Base-by-base conservation (phyloP, 2,329 filamentous ascomycete species). In the Penicillium brasilianum region DNA sequence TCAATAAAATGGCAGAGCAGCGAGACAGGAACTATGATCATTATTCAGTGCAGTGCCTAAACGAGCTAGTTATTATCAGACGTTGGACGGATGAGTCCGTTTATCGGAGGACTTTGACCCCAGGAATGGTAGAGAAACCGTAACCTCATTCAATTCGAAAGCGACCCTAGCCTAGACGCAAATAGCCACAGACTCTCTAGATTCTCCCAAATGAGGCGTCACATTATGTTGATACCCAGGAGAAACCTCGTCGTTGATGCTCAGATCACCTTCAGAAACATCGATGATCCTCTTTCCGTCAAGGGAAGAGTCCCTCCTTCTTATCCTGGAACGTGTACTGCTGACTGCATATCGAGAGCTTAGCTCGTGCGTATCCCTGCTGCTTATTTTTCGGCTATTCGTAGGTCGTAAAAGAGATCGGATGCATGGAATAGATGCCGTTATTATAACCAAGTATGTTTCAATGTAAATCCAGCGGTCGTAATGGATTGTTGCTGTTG, bases 391-490 rank as follows among this genome's bases (percentile, higher is more conserved):
- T 51, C 41, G 46, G 16, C 30, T 55, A 4, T 50, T 44, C 22
- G 41, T 60, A 3, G 65, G 61, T 16, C 62, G 56, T 4, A 69
- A 9, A 5, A 74, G 51, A 0, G 70, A 71, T 16, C 72, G 68
- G 7, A 76, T 61, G 14, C 67, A 71, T 0, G 74, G 72, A 4
- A 75, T 64, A 0, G 72, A 76, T 1, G 72, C 67, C 1, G 72
- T 74, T 25, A 74, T 67, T 16, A 76, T 74, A 7, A 75, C 69
- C 9, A 75, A 48, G 32, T 73, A 68, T 11, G 65, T 68, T 58
- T 75, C 73, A 8, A 72, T 69, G 32, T 66, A 71, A 7, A 69
- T 49, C 72, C 72, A 74, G 9, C 70, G 70, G 50, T 71, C 64
- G 36, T 72, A 66, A 16, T 65, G 57, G 13, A 70, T 57, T 2